Evolutionary conservation across 2,329 filamentous ascomycete species (phyloP).

Genomic region (Waltergamsia citrina): DNA sequence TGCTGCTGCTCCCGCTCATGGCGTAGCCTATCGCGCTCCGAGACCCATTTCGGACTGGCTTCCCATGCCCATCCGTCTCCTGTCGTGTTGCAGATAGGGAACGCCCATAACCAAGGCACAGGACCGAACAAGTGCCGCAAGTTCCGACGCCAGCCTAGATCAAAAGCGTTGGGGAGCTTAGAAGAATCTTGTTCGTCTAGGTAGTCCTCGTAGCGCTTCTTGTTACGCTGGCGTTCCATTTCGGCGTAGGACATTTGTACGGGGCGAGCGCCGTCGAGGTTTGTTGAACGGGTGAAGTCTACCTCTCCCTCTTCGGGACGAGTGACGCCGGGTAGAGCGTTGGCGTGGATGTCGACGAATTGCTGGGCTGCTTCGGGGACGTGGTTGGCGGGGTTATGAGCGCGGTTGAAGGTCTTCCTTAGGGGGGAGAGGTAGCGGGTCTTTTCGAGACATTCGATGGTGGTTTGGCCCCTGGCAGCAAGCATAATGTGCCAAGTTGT

Average conservation of each 20-base stretch:
- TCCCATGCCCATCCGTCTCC: constrained; percentile 97
- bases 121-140: constrained; percentile 74
- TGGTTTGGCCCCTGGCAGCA: constrained; percentile 72
- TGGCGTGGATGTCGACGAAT: constrained; percentile 72
- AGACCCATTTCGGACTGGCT: constrained; percentile 68
- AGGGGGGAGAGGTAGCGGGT: constrained; percentile 84
- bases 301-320: constrained; percentile 73
- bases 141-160: constrained; percentile 77
- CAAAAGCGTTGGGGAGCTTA: constrained; percentile 86
- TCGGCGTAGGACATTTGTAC: constrained; percentile 43
- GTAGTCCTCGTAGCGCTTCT: constrained; percentile 57
- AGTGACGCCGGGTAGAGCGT: constrained; percentile 70
- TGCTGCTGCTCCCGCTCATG: constrained; percentile 49
- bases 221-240: constrained; percentile 43
- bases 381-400: constrained; percentile 41
- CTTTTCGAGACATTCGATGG: constrained; percentile 93
- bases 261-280: constrained; percentile 23
- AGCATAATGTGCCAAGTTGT: constrained; percentile 87
- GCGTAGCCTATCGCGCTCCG: constrained; percentile 56
- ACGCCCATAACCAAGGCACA: constrained; percentile 59
- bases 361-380: constrained; percentile 54
- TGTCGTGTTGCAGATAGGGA: constrained; percentile 77
- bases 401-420: constrained; percentile 57
- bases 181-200: constrained; percentile 83
- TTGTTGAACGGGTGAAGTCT: constrained; percentile 12